These are phyloP conservation scores for Leccinum arenicola DNA, from an alignment of 768 basidiomycete genomes.

Conservation along the genomic window DNA sequence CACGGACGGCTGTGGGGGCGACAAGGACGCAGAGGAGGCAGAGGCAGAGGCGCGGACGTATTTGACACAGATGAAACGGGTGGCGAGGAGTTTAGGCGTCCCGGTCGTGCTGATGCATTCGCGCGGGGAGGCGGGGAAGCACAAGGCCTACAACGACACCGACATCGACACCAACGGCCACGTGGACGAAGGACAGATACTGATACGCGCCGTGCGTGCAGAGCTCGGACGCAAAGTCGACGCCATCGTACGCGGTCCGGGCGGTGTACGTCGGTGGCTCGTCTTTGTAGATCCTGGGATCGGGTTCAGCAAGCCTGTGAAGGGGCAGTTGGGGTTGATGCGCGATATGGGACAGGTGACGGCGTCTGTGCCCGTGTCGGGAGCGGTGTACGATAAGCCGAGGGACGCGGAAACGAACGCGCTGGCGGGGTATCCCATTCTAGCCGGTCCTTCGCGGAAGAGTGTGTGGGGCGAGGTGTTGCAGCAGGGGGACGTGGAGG, in stretches of 20 bases:
- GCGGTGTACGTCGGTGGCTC: constrained; percentile 83
- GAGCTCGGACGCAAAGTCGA: constrained; percentile 75
- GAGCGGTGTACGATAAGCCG: neutral
- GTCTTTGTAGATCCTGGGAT: constrained; percentile 90
- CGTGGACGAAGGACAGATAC: neutral
- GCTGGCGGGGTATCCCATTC: constrained; percentile 55
- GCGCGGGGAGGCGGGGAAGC: constrained; percentile 73
- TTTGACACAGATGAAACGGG: constrained; percentile 56
- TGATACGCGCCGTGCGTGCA: constrained; percentile 62
- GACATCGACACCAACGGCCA: constrained; percentile 31
- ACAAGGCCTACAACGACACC: constrained; percentile 57
- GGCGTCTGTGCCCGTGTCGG: constrained; percentile 11
- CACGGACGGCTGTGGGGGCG: constrained; percentile 11
- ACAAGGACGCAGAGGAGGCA: constrained; percentile 9
- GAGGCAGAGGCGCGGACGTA: constrained; percentile 37
- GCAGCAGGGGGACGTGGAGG: constrained; percentile 38
- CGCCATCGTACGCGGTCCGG: constrained; percentile 57
- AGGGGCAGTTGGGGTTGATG: constrained; percentile 71
- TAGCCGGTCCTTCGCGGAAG: constrained; percentile 83
- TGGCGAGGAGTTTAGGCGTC: constrained; percentile 61
- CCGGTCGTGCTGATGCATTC: constrained; percentile 95
- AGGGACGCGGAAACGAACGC: constrained; percentile 40
- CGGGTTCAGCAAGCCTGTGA: constrained; percentile 87
- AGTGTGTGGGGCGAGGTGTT: constrained; percentile 76
- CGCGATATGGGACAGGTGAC: constrained; percentile 48